phyloP scores from a whole-genome alignment of 148 eudicot genomes.

The Amaranthus palmeri region DNA sequence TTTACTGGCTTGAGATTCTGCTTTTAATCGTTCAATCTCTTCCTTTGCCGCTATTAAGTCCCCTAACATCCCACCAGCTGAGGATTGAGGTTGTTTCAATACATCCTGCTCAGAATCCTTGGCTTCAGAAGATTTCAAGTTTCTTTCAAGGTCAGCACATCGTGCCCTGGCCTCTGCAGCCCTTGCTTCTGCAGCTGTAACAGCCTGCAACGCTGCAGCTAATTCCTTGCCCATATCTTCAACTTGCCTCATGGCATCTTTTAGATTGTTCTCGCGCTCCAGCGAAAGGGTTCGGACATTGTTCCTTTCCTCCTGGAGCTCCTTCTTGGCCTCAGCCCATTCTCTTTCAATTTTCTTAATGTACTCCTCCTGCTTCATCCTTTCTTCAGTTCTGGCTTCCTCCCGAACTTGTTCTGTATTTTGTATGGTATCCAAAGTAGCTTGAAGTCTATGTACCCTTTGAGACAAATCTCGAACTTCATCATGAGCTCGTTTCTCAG shows the following conservation, averaged over 20 bases:
- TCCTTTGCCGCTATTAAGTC: slow-evolving; percentile 40
- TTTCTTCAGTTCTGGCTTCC: slow-evolving; percentile 78
- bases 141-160: slow-evolving; percentile 58
- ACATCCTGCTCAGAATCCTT: slow-evolving; percentile 42
- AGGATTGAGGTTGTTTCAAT: slow-evolving; percentile 31
- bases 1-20: slow-evolving; percentile 62
- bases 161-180: slow-evolving; percentile 83
- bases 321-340: slow-evolving; percentile 91
- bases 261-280: slow-evolving; percentile 58
- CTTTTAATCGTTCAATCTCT: slow-evolving; percentile 68
- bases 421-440: slow-evolving; percentile 72
- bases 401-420: slow-evolving; percentile 74
- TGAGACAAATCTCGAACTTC: slow-evolving; percentile 82
- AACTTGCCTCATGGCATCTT: slow-evolving; percentile 64
- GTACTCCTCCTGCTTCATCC: slow-evolving; percentile 72
- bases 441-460: slow-evolving; percentile 83
- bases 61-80: slow-evolving; percentile 30
- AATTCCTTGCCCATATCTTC: slow-evolving; percentile 72
- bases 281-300: slow-evolving; percentile 49
- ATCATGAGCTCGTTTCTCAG: slow-evolving; percentile 85
- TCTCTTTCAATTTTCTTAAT: slow-evolving; percentile 70
- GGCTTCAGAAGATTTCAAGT: slow-evolving; percentile 31
- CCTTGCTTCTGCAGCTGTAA: slow-evolving; percentile 71
- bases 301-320: slow-evolving; percentile 71
- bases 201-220: slow-evolving; percentile 57